A percentile compares a stretch with the other conserved stretches of the same genome.
phyloP scores from a whole-genome alignment of 306 rosid species.

The Quercus dentata region DNA sequence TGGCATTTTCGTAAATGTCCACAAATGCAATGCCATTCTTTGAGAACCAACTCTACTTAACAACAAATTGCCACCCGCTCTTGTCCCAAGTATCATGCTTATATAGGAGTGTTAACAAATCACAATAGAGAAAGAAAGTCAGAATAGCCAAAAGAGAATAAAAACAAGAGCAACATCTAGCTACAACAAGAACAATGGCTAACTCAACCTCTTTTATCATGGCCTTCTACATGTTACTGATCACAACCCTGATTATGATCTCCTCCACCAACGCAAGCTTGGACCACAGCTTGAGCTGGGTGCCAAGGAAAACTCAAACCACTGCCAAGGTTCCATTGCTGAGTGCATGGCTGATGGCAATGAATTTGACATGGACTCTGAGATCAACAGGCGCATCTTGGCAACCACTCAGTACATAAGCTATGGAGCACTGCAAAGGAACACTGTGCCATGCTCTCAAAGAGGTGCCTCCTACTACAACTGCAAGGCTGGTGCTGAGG shows the following conservation, averaged over 20 bases:
- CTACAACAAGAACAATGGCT: slow-evolving; percentile 28
- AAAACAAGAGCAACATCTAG: background rate
- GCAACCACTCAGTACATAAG: slow-evolving; percentile 74
- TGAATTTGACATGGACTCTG: slow-evolving; percentile 48
- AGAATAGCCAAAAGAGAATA: background rate
- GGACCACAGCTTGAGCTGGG: slow-evolving; percentile 36
- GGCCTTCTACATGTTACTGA: slow-evolving; percentile 24
- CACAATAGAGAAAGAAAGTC: too few relatives aligned
- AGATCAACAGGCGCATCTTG: slow-evolving; percentile 65
- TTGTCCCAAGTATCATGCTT: slow-evolving; percentile 9
- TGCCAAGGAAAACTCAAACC: slow-evolving; percentile 14
- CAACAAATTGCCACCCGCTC: slow-evolving; percentile 29
- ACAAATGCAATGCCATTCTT: slow-evolving; percentile 5
- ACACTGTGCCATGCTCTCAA: slow-evolving; percentile 73
- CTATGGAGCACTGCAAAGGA: slow-evolving; percentile 64
- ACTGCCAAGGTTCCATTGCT: slow-evolving; percentile 58
- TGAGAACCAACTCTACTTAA: slow-evolving; percentile 28
- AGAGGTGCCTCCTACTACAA: slow-evolving; percentile 87
- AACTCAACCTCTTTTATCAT: slow-evolving; percentile 15
- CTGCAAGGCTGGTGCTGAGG: slow-evolving; percentile 59
- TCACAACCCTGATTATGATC: slow-evolving; percentile 11
- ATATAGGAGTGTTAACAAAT: slow-evolving; percentile 13
- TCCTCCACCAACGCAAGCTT: slow-evolving; percentile 14
- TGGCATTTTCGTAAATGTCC: slow-evolving; percentile 9
- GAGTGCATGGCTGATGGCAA: slow-evolving; percentile 50